Evolutionary conservation across 2,329 filamentous ascomycete species (phyloP).

Genomic region (Ophiostoma piceae): DNA sequence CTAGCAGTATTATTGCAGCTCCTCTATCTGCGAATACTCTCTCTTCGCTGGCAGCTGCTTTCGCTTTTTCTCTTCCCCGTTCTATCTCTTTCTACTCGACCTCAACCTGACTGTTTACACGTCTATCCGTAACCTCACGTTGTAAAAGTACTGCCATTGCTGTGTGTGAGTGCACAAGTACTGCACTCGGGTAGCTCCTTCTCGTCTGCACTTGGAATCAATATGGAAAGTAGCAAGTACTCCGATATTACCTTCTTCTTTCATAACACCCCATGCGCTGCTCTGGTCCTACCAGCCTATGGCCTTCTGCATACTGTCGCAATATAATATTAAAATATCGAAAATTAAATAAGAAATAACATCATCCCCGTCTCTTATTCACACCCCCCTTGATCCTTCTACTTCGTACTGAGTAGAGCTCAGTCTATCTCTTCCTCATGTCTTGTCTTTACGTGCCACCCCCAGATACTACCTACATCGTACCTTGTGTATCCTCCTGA

Average conservation of each 20-base stretch:
- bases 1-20: neutral
- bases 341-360: no score
- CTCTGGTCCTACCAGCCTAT: neutral
- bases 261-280: neutral
- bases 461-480: neutral
- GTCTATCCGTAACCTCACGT: no score
- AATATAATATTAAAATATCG: neutral
- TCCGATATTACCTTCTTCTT: slow-evolving; percentile 7
- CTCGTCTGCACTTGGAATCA: neutral
- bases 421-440: neutral
- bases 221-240: neutral
- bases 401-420: neutral
- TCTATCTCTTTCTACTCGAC: neutral
- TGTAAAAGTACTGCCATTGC: neutral
- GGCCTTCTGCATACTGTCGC: neutral
- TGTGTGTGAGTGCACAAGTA: neutral
- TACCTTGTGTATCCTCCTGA: neutral
- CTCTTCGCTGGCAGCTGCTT: neutral
- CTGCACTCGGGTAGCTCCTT: neutral
- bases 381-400: neutral
- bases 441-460: slow-evolving; percentile 1
- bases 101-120: neutral
- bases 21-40: no score
- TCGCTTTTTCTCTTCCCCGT: neutral
- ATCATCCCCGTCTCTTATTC: neutral